Evolutionary conservation across 345 rosid genomes (phyloP).

Genomic region (Clarkia xantiana): DNA sequence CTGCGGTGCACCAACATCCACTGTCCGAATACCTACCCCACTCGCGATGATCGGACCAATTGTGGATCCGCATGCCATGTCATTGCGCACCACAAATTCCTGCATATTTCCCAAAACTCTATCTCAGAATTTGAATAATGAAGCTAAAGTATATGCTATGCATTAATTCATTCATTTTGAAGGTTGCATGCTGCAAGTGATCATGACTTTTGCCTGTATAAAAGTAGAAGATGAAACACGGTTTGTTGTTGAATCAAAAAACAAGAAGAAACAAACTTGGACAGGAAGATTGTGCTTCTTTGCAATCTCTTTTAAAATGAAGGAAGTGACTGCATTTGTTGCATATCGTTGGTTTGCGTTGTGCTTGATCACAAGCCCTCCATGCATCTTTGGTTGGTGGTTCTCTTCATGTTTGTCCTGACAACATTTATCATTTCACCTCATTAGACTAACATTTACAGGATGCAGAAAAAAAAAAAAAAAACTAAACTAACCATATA

Average conservation of each 20-base stretch:
- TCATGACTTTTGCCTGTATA: no score
- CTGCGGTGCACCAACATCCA: conserved; percentile 95
- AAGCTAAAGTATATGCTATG: no score
- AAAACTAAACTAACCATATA: conserved; percentile 33
- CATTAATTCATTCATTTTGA: no score
- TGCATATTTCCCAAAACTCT: conserved; percentile 15
- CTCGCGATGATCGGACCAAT: conserved; percentile 95
- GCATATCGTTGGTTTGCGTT: conserved; percentile 97
- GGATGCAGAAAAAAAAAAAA: background rate
- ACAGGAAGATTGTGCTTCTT: conserved; percentile 51
- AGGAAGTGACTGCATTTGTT: conserved; percentile 78
- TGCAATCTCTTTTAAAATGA: conserved; percentile 78
- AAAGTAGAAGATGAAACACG: no score
- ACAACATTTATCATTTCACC: conserved; percentile 10
- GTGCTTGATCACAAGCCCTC: conserved; percentile 95
- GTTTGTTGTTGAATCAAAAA: no score
- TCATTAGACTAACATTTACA: conserved; percentile 6
- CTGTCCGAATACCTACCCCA: conserved; percentile 84
- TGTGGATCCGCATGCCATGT: conserved; percentile 89
- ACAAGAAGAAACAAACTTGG: conserved; percentile 29
- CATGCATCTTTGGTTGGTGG: conserved; percentile 90
- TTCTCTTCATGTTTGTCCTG: conserved; percentile 97
- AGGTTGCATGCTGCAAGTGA: no score
- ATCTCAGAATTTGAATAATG: no score
- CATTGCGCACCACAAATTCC: conserved; percentile 98